Evolutionary conservation across 2,329 filamentous ascomycete genomes (phyloP), one percentile per base, ranked within the genome.

Genomic region (Rutstroemia sp.): DNA sequence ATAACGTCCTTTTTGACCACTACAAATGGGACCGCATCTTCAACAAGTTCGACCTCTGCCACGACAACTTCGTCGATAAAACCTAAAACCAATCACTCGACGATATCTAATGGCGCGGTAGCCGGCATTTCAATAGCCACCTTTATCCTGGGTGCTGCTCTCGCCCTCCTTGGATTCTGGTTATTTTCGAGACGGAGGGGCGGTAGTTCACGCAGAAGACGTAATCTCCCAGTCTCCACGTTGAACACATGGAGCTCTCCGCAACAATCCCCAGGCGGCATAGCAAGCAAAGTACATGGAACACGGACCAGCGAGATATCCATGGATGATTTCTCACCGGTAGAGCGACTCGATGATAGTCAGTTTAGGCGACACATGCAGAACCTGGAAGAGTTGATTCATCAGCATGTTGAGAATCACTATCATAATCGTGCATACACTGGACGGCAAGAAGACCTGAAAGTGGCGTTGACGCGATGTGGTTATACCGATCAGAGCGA

Each of bases 351-450:
- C 1, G 67, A 73, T 0, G 73, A 76, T 55, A 63, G 67, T 16
- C 67, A 72, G 2, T 67, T 75, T 6, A 57, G 60, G 3, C 47
- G 58, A 2, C 71, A 74, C 48, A 57, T 75, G 4, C 60, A 65
- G 4, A 64, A 70, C 0, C 53, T 76, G 2, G 65, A 64, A 1
- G 63, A 69, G 8, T 67, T 75, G 4, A 68, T 76, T 10, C 65
- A 69, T 30, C 68, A 72, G 39, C 75, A 77, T 57, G 70, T 74
- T 44, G 69, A 75, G 54, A 70, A 65, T 51, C 62, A 75, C 49
- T 76, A 75, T 52, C 70, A 73, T 52, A 48, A 60, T 0, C 4
- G 27, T 10, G 4, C 30, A 10, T 45, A 36, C 19, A 17, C 25
- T 16, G 51, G 56, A 25, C 40, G 8, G 3, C 39, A 17, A 23